Base-by-base conservation (phyloP, 1,284 basidiomycete genomes). In the Ganoderma multipileum region DNA sequence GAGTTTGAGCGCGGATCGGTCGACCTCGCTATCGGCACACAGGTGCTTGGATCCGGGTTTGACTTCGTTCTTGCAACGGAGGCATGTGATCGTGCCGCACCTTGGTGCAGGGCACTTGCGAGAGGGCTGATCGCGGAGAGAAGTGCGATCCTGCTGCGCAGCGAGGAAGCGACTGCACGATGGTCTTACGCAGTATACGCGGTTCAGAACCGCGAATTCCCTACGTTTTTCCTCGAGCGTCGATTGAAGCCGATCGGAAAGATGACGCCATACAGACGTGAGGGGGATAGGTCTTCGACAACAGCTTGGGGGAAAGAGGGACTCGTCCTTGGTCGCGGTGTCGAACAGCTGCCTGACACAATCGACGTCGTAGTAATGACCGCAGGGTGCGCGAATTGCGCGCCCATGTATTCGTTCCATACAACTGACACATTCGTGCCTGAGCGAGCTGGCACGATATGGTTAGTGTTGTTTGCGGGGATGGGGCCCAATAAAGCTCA, bases 251-350 rank as follows among this genome's bases (percentile, higher is more conserved):
- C 67, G 60, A 14, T 64, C 11, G 11, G 76, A 61, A 55, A 83
- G 71, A 63, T 76, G 67, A 0, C 61, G 65, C 18, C 69, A 69
- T 61, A 81, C 78, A n/a, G 72, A 64, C 5, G 58, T 6, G 38
- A 76, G 47, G n/a, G 78, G 77, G 50, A 84, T 78, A 18, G 72
- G 68, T 23, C 76, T 68, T 14, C 77, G 74, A 72, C 84, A 85
- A 74, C 84, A 85, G 18, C 78, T 76, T 11, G 82, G 80, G 1
- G 84, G 84, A 68, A 79, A 80, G 44, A 81, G 73, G 8, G 77
- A 75, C 65, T 82, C 79, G 69, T 82, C 81, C 33, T 71, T 71
- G 7, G 73, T 76, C 3, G 82, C 77, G 5, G 73, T 72, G 42
- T 77, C 67, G 67, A 81, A 78, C 61, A 82, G 77, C 61, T 70